These are phyloP conservation scores for Phyllosticta citribraziliensis DNA, from an alignment of 2,329 filamentous ascomycete species.

Conservation along the genomic window DNA sequence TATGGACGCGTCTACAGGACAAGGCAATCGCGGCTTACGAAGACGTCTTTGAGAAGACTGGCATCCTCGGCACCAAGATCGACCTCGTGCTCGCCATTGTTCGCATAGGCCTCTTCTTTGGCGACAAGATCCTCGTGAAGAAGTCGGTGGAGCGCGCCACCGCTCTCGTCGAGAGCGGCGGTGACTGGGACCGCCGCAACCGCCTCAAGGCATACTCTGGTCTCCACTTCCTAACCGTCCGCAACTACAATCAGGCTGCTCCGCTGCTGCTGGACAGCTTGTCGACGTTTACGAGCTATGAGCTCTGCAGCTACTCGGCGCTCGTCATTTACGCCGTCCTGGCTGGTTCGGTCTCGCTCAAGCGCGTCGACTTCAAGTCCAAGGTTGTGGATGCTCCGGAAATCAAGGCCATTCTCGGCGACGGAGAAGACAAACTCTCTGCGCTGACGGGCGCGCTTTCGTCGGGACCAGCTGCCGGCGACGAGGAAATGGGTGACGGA, in stretches of 20 bases:
- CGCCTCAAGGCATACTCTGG: conserved; percentile 98
- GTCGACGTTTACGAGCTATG: conserved; percentile 97
- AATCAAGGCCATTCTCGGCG: conserved; percentile 92
- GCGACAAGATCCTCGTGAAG: conserved; percentile 84
- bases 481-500: conserved; percentile 63
- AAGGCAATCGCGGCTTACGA: conserved; percentile 90
- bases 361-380: conserved; percentile 96
- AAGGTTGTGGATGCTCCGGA: conserved; percentile 98
- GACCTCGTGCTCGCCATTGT: conserved; percentile 95
- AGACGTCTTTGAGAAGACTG: conserved; percentile 92
- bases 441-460: conserved; percentile 73
- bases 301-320: conserved; percentile 92
- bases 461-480: conserved; percentile 64
- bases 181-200: conserved; percentile 98
- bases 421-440: conserved; percentile 77
- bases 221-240: conserved; percentile 81
- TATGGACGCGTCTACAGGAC: conserved; percentile 50
- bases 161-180: conserved; percentile 82
- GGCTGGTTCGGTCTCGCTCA: conserved; percentile 85
- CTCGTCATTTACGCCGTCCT: conserved; percentile 94
- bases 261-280: conserved; percentile 92
- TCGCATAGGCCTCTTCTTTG: conserved; percentile 90
- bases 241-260: conserved; percentile 80
- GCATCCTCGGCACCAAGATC: conserved; percentile 92
- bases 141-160: conserved; percentile 87